Percentiles rank a stretch among this genome's conserved stretches.
phyloP scores from a whole-genome alignment of 306 rosid genomes.

The Dalbergia cultrata region DNA sequence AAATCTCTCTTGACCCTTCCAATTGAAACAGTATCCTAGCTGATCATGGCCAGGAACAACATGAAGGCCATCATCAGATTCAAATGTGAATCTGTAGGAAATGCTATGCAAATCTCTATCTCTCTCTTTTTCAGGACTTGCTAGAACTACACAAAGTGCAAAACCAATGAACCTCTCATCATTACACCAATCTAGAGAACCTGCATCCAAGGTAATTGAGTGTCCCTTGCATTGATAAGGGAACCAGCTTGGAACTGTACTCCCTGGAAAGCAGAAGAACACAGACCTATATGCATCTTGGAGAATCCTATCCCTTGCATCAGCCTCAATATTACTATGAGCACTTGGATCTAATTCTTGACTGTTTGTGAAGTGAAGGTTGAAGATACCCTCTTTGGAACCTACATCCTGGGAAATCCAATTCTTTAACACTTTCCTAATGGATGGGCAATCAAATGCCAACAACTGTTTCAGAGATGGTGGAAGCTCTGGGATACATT shows the following conservation, averaged over 20 bases:
- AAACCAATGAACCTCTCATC: constrained; percentile 20
- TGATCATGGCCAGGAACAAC: not conserved
- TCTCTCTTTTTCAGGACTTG: not conserved
- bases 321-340: constrained; percentile 3
- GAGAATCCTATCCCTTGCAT: constrained; percentile 20
- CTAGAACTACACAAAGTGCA: constrained; percentile 1
- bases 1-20: not conserved
- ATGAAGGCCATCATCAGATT: not conserved
- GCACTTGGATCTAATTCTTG: constrained; percentile 35
- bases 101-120: not conserved
- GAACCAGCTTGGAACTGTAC: constrained; percentile 42
- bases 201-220: not conserved
- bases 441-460: constrained; percentile 40
- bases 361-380: constrained; percentile 38
- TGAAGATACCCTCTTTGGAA: constrained; percentile 6
- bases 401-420: not conserved
- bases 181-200: not conserved
- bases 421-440: constrained; percentile 20
- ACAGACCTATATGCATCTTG: constrained; percentile 20
- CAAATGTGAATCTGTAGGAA: not conserved
- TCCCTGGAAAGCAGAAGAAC: constrained; percentile 46
- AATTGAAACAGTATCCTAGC: not conserved
- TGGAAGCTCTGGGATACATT: constrained; percentile 45
- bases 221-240: constrained; percentile 6
- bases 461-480: constrained; percentile 12